Conservation (phyloP, 306 rosid species). For the Cicer chorassanicum region DNA sequence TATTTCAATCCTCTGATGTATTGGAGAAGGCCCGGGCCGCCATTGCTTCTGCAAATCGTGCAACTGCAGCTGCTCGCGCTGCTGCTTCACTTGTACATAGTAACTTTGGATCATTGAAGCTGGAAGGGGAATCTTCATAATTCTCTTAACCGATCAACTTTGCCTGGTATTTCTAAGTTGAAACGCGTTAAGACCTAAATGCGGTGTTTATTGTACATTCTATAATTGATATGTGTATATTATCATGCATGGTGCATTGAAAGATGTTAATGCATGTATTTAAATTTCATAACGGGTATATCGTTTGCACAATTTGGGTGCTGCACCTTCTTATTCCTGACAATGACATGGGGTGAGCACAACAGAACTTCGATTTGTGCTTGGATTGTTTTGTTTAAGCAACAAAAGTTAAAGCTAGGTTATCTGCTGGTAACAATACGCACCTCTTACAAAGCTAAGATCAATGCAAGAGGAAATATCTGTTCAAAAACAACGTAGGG, state of each 20-base stretch:
- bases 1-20: constrained; percentile 60
- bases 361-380: background rate
- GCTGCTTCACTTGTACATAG: constrained; percentile 73
- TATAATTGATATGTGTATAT: constrained; percentile 36
- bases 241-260: constrained; percentile 25
- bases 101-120: constrained; percentile 56
- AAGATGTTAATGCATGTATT: constrained; percentile 8
- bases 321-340: background rate
- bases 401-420: background rate
- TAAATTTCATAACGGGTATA: constrained; percentile 7
- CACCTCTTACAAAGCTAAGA: background rate
- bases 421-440: background rate
- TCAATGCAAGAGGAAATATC: background rate
- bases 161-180: constrained; percentile 12
- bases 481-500: background rate
- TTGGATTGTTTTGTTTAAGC: background rate
- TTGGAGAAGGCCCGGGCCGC: constrained; percentile 86
- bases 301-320: constrained; percentile 7
- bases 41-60: constrained; percentile 87
- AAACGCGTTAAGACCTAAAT: background rate
- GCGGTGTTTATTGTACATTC: constrained; percentile 39
- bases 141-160: constrained; percentile 35
- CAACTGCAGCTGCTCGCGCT: constrained; percentile 81
- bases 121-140: constrained; percentile 58
- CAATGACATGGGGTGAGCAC: background rate